Conservation (phyloP, 179 eudicot genomes). For the Patellifolia procumbens region DNA sequence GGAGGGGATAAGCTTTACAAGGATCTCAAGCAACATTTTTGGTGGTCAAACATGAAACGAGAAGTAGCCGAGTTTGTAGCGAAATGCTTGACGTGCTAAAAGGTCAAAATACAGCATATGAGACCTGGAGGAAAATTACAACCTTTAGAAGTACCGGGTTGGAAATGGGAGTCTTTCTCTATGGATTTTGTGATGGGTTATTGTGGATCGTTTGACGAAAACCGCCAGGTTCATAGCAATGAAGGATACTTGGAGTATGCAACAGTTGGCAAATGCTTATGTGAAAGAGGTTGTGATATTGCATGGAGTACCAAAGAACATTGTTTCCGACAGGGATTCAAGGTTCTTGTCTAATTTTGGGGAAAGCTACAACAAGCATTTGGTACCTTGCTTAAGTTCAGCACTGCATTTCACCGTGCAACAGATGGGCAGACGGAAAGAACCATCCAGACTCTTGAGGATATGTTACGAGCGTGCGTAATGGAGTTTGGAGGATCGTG, state of each 20-base stretch:
- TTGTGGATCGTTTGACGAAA: not conserved
- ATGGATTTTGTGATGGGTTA: slow-evolving; percentile 8
- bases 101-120: too few relatives aligned
- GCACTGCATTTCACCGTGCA: not conserved
- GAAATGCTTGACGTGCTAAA: too few relatives aligned
- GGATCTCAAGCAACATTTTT: not conserved
- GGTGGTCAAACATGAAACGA: not conserved
- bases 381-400: not conserved
- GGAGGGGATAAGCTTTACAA: not conserved
- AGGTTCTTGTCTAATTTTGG: not conserved
- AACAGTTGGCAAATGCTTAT: too few relatives aligned
- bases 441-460: not conserved
- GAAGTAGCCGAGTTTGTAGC: too few relatives aligned
- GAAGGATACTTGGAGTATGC: too few relatives aligned
- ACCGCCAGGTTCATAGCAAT: too few relatives aligned
- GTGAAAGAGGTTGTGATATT: not conserved
- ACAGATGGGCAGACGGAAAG: not conserved
- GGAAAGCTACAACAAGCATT: not conserved
- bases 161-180: not conserved
- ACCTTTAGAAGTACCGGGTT: not conserved
- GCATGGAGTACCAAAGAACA: not conserved
- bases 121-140: too few relatives aligned
- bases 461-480: not conserved
- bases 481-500: not conserved
- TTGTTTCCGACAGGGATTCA: not conserved